Base-by-base conservation (phyloP, 805 yeast genomes). In the Pichia sporocuriosa region DNA sequence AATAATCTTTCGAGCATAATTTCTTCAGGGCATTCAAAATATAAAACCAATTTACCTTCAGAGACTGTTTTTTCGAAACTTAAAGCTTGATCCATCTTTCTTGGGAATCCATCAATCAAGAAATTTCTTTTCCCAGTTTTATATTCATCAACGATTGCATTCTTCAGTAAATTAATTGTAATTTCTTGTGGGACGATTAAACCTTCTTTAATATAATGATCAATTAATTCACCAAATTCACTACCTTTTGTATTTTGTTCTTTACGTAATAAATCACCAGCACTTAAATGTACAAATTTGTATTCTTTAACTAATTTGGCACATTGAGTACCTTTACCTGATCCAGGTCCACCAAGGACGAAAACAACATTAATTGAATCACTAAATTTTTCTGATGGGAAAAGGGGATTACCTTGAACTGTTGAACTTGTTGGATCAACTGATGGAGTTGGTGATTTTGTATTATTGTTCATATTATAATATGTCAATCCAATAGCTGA, bases 291-390 rank as follows among this genome's bases (percentile, higher is more conserved):
- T 25, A 83, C 81, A 62, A 89, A 93, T 15, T 81, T 79, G 59
- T 76, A 83, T 53, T 88, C 85, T 17, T 73, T 65, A 33, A 90
- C 97, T 43, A 90, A 71, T 57, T 78, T 84, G 25, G 81, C 82
- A 68, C 97, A 86, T 65, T 90, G 98, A 1, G 98, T 90, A 43
- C 98, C 97, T 60, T 93, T 93, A 33, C 98, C 97, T 23, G 95
- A 85, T 17, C 97, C 97, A 5, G 97, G 97, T 4, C 97, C 97
- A 33, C 98, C 98, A 25, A 90, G 75, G 16, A 90, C 96, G 61
- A 86, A 90, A 22, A 89, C 72, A 4, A 90, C 95, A 22, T 84
- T 77, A 23, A 84, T 79, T 42, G 43, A 10, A 16, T 42, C 51
- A 9, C 37, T 33, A 22, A 31, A 35, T 22, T 39, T 32, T 26